Evolutionary conservation across 192 early-diverging fungal genomes (phyloP), one percentile per base, ranked within the genome.

Genomic region (Coemansia sp.): DNA sequence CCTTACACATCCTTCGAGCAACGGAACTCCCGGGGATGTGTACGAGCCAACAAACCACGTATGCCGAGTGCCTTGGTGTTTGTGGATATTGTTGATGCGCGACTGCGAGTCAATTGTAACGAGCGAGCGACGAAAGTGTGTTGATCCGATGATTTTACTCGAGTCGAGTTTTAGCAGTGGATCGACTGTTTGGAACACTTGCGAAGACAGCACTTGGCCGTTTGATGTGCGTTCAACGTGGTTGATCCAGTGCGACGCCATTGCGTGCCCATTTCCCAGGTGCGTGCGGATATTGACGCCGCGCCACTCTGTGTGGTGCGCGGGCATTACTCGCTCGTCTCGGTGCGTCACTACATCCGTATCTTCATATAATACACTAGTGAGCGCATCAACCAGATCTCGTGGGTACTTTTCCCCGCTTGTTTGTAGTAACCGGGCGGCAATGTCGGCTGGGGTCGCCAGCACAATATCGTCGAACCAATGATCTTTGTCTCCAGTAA

Each of bases 11-110:
- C 86, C 86, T 38, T 88, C 86, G 3, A 88, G 64, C 20, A 88
- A 65, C 8, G 85, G 86, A 23, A 88, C 79, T 26, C 86, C 86
- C 1, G 85, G 86, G 59, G 83, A 75, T 9, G 82, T 74, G 51
- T 88, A 88, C 8, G 82, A 68, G 32, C 86, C 86, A 4, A 87
- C 86, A 23, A 87, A 60, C 81, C 82, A 87, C n/a, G 86, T 54
- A 3, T 66, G 65, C 20, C 63, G 18, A 66, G 53, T 18, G 26
- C 80, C 73, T 23, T 79, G 81, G 3, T 58, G 38, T 3, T 47
- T 27, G 56, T 85, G 69, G 8, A 88, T 32, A 9, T 61, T 65
- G 41, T 87, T 74, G 23, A 88, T 75, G 1, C 70, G 68, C 24
- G 56, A 66, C 69, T 82, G 81, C 16, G 86, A 86, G 10, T 76